Conservation (phyloP, 139 green algal species). For the Asterochloris sp. region DNA sequence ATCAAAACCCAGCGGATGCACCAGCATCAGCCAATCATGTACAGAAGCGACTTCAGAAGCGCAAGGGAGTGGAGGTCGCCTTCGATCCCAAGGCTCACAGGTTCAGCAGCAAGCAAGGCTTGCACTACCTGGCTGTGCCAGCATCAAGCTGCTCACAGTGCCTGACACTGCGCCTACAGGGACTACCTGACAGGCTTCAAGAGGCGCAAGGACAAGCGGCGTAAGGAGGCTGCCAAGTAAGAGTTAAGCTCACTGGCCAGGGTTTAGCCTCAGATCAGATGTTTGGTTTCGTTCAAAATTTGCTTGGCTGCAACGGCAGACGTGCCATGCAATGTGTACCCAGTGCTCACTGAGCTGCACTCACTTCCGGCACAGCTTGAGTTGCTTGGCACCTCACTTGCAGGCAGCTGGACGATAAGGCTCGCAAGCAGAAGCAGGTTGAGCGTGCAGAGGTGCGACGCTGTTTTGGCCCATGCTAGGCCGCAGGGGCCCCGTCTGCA, state of each 20-base stretch:
- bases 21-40: conserved; percentile 2
- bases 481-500: background rate
- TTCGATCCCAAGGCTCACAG: conserved; percentile 10
- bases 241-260: background rate
- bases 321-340: no score
- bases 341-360: background rate
- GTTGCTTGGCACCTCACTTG: background rate
- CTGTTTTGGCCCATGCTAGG: background rate
- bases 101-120: background rate
- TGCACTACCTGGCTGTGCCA: background rate
- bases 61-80: conserved; percentile 9
- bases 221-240: conserved; percentile 20
- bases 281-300: no score
- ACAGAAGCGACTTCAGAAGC: conserved; percentile 13
- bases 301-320: background rate
- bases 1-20: background rate
- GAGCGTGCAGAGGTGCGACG: conserved; percentile 17
- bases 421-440: conserved; percentile 10
- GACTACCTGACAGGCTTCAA: conserved; percentile 19
- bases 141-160: background rate
- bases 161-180: background rate
- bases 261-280: background rate
- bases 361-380: background rate
- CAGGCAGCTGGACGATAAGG: conserved; percentile 26
- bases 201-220: conserved; percentile 15